A percentile compares a stretch with the other conserved stretches of the same genome.
phyloP scores from a whole-genome alignment of 352 stramenopile species.

The Phytophthora agathidicida region DNA sequence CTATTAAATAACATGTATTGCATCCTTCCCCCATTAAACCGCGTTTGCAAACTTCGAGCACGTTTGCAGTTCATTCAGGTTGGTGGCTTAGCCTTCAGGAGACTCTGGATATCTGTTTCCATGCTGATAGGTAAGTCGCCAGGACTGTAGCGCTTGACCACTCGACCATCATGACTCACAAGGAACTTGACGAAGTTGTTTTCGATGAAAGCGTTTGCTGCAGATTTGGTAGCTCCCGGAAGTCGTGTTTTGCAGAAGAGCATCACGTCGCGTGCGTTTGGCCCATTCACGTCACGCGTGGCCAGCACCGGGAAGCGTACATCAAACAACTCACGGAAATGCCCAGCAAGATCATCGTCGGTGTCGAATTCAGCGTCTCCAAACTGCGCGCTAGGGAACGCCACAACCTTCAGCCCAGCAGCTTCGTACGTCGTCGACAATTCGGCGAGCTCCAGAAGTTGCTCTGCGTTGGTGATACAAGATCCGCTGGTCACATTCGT shows the following conservation, averaged over 20 bases:
- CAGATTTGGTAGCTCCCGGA: constrained; percentile 36
- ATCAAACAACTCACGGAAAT: constrained; percentile 29
- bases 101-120: constrained; percentile 39
- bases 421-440: constrained; percentile 63
- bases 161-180: constrained; percentile 76
- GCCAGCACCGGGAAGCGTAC: constrained; percentile 54
- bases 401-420: constrained; percentile 66
- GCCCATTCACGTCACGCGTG: constrained; percentile 91
- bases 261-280: constrained; percentile 74
- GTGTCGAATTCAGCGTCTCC: constrained; percentile 66
- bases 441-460: constrained; percentile 80
- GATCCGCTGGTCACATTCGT: constrained; percentile 68
- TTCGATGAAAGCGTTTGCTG: constrained; percentile 69
- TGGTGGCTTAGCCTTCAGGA: constrained; percentile 23
- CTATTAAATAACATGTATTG: constrained; percentile 45
- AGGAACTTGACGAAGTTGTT: constrained; percentile 94
- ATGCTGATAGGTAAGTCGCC: constrained; percentile 26
- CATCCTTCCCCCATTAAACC: constrained; percentile 20
- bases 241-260: constrained; percentile 82
- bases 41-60: constrained; percentile 9
- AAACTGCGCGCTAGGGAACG: constrained; percentile 91
- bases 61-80: not conserved
- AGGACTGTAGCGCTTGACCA: constrained; percentile 66
- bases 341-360: constrained; percentile 27
- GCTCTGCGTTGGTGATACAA: constrained; percentile 39